Evolutionary conservation across 1,284 basidiomycete genomes (phyloP).

Genomic region (Irpex sp.): DNA sequence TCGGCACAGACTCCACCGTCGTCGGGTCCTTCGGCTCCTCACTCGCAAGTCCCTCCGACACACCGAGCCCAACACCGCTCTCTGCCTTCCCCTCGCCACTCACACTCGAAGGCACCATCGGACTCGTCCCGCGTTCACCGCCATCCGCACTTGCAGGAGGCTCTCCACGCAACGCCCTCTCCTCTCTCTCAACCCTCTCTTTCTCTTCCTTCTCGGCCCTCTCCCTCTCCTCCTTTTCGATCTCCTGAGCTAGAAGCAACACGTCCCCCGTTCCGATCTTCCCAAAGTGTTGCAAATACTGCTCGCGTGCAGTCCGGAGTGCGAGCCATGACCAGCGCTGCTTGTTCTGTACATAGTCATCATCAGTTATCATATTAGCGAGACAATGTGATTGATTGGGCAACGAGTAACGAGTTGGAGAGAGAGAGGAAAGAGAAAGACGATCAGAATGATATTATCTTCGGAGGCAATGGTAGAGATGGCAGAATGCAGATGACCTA

Average conservation of each 20-base stretch:
- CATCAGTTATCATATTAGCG: too few species aligned
- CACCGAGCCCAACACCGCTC: neutral
- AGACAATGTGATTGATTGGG: too few species aligned
- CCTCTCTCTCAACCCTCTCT: conserved; percentile 24
- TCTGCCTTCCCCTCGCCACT: too few species aligned
- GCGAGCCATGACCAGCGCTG: conserved; percentile 72
- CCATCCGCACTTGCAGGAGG: neutral
- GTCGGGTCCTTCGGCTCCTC: neutral
- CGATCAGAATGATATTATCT: too few species aligned
- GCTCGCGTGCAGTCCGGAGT: conserved; percentile 67
- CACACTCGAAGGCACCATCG: neutral
- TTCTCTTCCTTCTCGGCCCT: conserved; percentile 30
- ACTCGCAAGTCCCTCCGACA: conserved; percentile 1
- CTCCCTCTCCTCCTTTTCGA: conserved; percentile 53
- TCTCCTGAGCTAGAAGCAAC: conserved; percentile 55
- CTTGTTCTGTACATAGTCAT: conserved; percentile 71
- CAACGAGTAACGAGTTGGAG: too few species aligned
- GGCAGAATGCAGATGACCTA: conserved; percentile 22
- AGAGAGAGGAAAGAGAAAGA: too few species aligned
- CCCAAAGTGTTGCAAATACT: conserved; percentile 63
- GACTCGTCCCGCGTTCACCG: neutral
- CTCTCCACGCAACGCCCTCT: neutral
- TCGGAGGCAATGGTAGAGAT: neutral
- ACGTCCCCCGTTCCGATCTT: conserved; percentile 77
- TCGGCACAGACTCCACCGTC: neutral